Percentiles rank a stretch among this genome's conserved stretches.
phyloP scores from a whole-genome alignment of 768 basidiomycete species.

The Suillus cothurnatus region DNA sequence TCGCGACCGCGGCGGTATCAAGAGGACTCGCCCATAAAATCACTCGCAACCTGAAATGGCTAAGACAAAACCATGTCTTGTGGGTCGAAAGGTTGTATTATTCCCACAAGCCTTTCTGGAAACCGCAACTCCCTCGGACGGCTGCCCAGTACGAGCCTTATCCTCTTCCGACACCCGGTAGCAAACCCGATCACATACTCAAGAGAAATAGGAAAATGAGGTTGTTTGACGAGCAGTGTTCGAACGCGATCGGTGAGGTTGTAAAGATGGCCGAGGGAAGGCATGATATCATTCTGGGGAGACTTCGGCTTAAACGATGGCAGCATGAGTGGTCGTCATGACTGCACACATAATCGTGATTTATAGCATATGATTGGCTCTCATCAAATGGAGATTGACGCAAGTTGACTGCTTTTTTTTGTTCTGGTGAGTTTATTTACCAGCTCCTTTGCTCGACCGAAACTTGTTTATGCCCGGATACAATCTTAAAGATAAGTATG shows the following conservation, averaged over 20 bases:
- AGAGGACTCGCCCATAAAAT: constrained; percentile 64
- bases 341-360: not conserved
- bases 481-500: not conserved
- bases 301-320: constrained; percentile 37
- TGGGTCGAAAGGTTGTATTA: constrained; percentile 27
- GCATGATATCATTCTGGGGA: constrained; percentile 51
- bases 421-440: not conserved
- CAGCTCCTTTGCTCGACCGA: not conserved
- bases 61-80: constrained; percentile 28
- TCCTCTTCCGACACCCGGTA: constrained; percentile 13
- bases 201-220: constrained; percentile 26
- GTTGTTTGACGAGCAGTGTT: constrained; percentile 39
- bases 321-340: constrained; percentile 12
- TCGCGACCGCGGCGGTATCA: constrained; percentile 62
- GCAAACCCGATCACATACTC: constrained; percentile 17
- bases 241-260: constrained; percentile 53
- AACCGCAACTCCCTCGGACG: constrained; percentile 33
- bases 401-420: not conserved
- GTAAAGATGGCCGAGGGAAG: constrained; percentile 62
- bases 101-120: constrained; percentile 37
- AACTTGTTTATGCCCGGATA: not conserved
- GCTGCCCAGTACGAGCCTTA: constrained; percentile 25
- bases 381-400: not conserved
- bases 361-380: not conserved
- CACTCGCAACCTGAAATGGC: constrained; percentile 52